A percentile compares a stretch with the other conserved stretches of the same genome.
phyloP scores from a whole-genome alignment of 257 asterid species.

The Nicotiana otophora region DNA sequence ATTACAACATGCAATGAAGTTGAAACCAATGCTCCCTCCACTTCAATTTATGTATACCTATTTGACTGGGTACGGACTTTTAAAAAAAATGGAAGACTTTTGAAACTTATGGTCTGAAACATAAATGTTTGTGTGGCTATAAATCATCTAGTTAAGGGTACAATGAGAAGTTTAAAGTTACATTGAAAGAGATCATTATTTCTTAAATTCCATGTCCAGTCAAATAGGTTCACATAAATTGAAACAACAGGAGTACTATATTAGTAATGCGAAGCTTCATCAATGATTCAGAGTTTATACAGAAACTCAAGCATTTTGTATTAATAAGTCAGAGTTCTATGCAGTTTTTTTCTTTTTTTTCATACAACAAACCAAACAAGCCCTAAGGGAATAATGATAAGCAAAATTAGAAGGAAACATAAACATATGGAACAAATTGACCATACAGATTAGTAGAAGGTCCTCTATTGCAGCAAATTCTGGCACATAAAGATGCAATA shows the following conservation, averaged over 20 bases:
- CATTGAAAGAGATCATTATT: too few relatives aligned
- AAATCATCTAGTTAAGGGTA: too few relatives aligned
- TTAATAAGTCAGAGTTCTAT: neutral
- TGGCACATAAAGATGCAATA: conserved; percentile 57
- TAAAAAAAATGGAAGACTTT: too few relatives aligned
- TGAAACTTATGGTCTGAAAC: too few relatives aligned
- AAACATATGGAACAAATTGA: neutral
- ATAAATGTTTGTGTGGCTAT: too few relatives aligned
- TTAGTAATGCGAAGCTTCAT: neutral
- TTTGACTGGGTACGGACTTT: too few relatives aligned
- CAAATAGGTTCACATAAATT: neutral
- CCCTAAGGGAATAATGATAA: neutral
- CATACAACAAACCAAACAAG: neutral
- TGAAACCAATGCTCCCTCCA: neutral
- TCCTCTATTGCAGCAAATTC: conserved; percentile 90
- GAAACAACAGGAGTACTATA: neutral
- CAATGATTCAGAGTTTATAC: neutral
- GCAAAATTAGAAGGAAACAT: neutral
- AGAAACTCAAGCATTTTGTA: neutral
- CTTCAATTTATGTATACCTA: too few relatives aligned
- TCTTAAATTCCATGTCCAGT: too few relatives aligned
- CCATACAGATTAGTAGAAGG: conserved; percentile 88
- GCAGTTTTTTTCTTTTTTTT: neutral
- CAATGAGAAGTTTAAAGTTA: too few relatives aligned
- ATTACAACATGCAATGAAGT: neutral